These are phyloP conservation scores for Vigna mungo DNA, from an alignment of 306 rosid genomes.

Conservation along the genomic window DNA sequence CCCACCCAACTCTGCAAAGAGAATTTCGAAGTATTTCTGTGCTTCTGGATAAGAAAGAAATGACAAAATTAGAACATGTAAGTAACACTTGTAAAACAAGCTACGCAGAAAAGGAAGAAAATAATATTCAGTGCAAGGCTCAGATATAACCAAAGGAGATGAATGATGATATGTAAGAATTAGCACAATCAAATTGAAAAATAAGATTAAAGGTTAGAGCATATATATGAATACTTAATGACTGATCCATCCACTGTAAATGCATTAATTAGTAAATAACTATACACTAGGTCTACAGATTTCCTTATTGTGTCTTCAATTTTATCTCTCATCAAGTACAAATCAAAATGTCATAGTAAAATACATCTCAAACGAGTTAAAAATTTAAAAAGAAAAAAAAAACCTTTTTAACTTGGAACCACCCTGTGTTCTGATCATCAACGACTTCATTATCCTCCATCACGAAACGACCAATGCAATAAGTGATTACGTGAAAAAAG, in stretches of 20 bases:
- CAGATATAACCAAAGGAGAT: constrained; percentile 37
- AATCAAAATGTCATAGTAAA: constrained; percentile 14
- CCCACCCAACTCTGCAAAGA: constrained; percentile 92
- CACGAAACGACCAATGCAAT: constrained; percentile 51
- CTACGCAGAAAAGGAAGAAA: constrained; percentile 15
- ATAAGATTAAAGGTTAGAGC: constrained; percentile 8
- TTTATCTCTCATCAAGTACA: constrained; percentile 21
- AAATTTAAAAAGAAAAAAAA: not conserved
- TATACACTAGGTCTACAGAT: not conserved
- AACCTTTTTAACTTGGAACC: constrained; percentile 98
- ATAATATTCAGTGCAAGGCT: constrained; percentile 8
- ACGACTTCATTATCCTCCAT: constrained; percentile 71
- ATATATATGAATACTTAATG: not conserved
- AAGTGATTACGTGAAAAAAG: constrained; percentile 23
- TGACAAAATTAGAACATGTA: constrained; percentile 7
- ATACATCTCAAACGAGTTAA: not conserved
- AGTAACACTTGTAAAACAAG: constrained; percentile 32
- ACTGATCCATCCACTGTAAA: constrained; percentile 8
- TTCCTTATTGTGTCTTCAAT: constrained; percentile 31
- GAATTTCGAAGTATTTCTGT: constrained; percentile 82
- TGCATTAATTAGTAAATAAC: not conserved
- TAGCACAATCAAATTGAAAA: constrained; percentile 27
- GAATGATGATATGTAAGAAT: not conserved
- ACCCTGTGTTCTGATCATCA: constrained; percentile 96
- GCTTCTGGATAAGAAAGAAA: constrained; percentile 68